Base-by-base conservation (phyloP, 257 asterid genomes). In the Lycium barbarum region DNA sequence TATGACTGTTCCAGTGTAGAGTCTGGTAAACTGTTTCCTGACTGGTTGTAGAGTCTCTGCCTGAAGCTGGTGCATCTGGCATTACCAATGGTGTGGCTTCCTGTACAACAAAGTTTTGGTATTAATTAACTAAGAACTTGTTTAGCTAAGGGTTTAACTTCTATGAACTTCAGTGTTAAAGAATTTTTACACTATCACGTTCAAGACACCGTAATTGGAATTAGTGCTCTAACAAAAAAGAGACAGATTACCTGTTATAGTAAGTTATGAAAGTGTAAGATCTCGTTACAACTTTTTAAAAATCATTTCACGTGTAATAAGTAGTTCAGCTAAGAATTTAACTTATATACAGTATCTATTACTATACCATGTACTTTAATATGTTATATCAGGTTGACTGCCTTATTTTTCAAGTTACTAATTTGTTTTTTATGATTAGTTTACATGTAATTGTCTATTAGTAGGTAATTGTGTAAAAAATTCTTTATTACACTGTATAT, bases 11-110 rank as follows among this genome's bases (percentile, higher is more conserved):
- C 97, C 66, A 95, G 84, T 11, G 92, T 90, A 83, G 6, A 86
- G 81, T 94, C 98, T 0, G 97, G 92, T 72, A 15, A 76, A n/a
- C 93, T 84, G 59, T 91, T 94, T 85, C 98, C 98, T n/a, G 93
- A 54, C 79, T 94, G 98, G 80, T 91, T 91, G 92, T 95, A 95
- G 18, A 95, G 93, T 91, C 99, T 94, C 71, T 93, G 98, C 68
- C 96, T 92, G 93, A 95, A 95, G 91, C 92, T 94, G 47, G 83
- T 86, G 65, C 99, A 95, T 81, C 98, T 91, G 78, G 98, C 83
- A 20, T 92, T 89, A 61, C 99, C 98, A 51, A 95, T 94, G 59
- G 97, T 94, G 91, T 95, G 99, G 88, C 98, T 94, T 53, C 99
- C 98, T 92, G 95, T 62, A 84, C 7, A 9, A 54, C 59, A 53